Base-by-base conservation (phyloP, 257 asterid species). In the Echium plantagineum region DNA sequence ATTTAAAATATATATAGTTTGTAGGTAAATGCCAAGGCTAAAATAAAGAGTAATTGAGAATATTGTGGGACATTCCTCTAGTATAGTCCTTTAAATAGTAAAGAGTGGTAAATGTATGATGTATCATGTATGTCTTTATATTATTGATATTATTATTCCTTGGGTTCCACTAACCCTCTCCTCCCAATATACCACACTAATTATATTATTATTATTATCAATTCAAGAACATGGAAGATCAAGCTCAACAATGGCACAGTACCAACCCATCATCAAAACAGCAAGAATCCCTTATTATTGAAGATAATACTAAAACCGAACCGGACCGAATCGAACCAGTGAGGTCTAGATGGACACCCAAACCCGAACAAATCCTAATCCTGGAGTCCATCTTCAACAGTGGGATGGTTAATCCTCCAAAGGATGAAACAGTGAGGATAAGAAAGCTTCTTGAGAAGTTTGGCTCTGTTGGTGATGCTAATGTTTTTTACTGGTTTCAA, bases 401-500 rank as follows among this genome's bases (percentile, higher is more conserved):
- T 67, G 94, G 96, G 21, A 79, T 81, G 94, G 94, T 85, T 0
- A 87, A 87, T 57, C 96, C 96, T 0, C 83, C 94, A 0, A 87
- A 79, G 20, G 85, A 85, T 32, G 94, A 87, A 63, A 87, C 94
- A 0, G 75, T 72, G 6, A 61, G 81, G 35, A 84, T 87, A 54
- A 67, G 91, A 3, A 77, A 82, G 66, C 76, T 85, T 5, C 89
- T 87, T 2, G 87, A 87, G 71, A 79, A 79, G 53, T 87, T 77
- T 67, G 96, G 96, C 4, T 17, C 94, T 0, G 94, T 87, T 2
- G 96, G 83, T 15, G 94, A 87, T 28, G 84, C 91, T 59, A 87
- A 87, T 69, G 84, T 87, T 63, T 87, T 87, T 80, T 87, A 87
- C 75, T 87, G 96, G 96, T 87, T 87, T 75, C 94, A 87, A 72